A percentile compares a stretch with the other conserved stretches of the same genome.
Conservation (phyloP, 805 yeast genomes). For the Metschnikowia similis region DNA sequence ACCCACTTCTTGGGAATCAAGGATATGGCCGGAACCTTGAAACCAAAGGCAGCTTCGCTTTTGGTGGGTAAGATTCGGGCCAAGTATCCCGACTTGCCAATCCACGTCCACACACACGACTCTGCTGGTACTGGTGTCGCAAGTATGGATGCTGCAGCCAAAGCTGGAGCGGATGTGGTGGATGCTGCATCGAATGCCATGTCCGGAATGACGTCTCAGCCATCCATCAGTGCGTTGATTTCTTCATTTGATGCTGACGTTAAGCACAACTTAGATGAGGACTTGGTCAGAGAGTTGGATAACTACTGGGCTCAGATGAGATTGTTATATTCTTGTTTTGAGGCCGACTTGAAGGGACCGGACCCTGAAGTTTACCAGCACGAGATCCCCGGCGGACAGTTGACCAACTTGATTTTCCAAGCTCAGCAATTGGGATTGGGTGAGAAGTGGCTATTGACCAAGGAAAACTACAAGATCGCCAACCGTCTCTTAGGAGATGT, state of each 20-base stretch:
- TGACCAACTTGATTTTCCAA: constrained; percentile 96
- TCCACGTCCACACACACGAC: constrained; percentile 98
- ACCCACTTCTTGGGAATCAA: constrained; percentile 96
- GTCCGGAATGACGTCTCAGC: constrained; percentile 99
- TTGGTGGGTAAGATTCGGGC: constrained; percentile 79
- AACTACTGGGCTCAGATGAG: constrained; percentile 99
- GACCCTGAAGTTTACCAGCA: constrained; percentile 98
- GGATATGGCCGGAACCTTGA: constrained; percentile 99
- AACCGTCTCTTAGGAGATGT: constrained; percentile 89
- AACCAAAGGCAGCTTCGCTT: constrained; percentile 86
- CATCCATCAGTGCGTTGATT: constrained; percentile 86
- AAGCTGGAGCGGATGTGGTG: constrained; percentile 97
- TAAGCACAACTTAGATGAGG: constrained; percentile 65
- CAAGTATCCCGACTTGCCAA: constrained; percentile 88
- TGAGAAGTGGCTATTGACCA: constrained; percentile 93
- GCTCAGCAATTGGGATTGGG: constrained; percentile 99
- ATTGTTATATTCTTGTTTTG: constrained; percentile 91
- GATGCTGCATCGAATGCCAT: constrained; percentile 96
- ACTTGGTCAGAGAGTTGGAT: constrained; percentile 77
- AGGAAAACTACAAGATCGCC: constrained; percentile 89
- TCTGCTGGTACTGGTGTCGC: constrained; percentile 99
- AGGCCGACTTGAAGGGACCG: constrained; percentile 98
- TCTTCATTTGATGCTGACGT: constrained; percentile 88
- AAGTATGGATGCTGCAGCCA: constrained; percentile 89
- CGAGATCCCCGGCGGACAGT: constrained; percentile 99